These are phyloP conservation scores for Phyllosticta citriasiana DNA, from an alignment of 2,329 filamentous ascomycete species.

Conservation along the genomic window DNA sequence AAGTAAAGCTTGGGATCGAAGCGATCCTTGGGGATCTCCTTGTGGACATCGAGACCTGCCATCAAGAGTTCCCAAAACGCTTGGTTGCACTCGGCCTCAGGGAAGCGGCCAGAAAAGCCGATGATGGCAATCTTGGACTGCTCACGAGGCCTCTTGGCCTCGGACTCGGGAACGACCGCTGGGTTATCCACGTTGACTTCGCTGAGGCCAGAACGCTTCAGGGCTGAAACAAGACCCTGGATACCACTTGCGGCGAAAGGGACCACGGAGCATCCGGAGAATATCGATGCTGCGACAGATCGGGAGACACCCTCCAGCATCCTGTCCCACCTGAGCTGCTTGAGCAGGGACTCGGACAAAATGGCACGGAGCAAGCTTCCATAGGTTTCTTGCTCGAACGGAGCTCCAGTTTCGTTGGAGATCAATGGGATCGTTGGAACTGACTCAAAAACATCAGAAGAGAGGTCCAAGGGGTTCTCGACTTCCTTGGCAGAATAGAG, in stretches of 20 bases:
- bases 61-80: constrained; percentile 35
- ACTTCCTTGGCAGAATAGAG: constrained; percentile 39
- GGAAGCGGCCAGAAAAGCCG: constrained; percentile 18
- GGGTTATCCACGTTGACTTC: constrained; percentile 33
- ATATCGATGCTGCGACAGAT: not conserved
- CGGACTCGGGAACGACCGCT: constrained; percentile 24
- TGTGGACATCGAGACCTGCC: constrained; percentile 22
- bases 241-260: constrained; percentile 36
- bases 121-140: constrained; percentile 29
- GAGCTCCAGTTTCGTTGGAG: constrained; percentile 39
- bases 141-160: constrained; percentile 25
- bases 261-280: constrained; percentile 10
- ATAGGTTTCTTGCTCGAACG: constrained; percentile 12
- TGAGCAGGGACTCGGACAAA: constrained; percentile 13
- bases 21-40: constrained; percentile 21
- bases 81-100: constrained; percentile 52
- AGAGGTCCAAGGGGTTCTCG: constrained; percentile 37
- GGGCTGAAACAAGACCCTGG: constrained; percentile 9
- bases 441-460: constrained; percentile 28
- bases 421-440: constrained; percentile 41
- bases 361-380: constrained; percentile 9
- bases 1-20: constrained; percentile 13
- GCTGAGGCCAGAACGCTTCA: not conserved
- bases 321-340: constrained; percentile 16
- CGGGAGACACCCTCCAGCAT: constrained; percentile 12